Evolutionary conservation across 148 eudicot species (phyloP).

Genomic region (Drosera capensis): DNA sequence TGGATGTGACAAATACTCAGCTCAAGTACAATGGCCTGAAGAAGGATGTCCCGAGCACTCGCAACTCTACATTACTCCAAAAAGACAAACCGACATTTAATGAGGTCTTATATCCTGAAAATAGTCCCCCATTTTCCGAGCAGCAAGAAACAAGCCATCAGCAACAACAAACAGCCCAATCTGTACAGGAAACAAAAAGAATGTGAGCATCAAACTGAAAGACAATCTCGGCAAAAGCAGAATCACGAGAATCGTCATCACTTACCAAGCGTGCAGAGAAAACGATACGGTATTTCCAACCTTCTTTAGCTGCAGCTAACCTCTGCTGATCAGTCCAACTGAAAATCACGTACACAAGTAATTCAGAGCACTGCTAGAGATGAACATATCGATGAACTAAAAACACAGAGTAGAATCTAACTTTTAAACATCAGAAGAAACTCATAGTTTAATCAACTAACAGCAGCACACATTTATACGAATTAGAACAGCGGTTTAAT

Average conservation of each 20-base stretch:
- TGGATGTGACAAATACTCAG: too few species aligned
- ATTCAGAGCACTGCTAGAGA: too few species aligned
- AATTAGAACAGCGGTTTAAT: too few species aligned
- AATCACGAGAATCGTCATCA: background rate
- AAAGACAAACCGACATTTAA: conserved; percentile 7
- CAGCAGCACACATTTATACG: too few species aligned
- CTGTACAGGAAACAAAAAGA: conserved; percentile 20
- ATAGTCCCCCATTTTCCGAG: conserved; percentile 58
- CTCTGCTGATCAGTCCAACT: conserved; percentile 99
- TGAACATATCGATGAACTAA: background rate
- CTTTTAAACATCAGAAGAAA: too few species aligned
- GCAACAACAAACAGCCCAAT: conserved; percentile 58
- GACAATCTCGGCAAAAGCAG: background rate
- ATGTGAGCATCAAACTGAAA: background rate
- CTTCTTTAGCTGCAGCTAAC: conserved; percentile 71
- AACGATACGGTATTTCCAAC: conserved; percentile 75
- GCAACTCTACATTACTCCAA: background rate
- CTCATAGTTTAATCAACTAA: too few species aligned
- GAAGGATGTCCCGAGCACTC: too few species aligned
- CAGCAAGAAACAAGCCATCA: conserved; percentile 69
- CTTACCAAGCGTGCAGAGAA: conserved; percentile 82
- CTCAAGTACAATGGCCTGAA: too few species aligned
- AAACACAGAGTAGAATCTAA: too few species aligned
- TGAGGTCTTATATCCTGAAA: conserved; percentile 61
- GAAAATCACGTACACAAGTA: conserved; percentile 5